Base-by-base conservation (phyloP, 805 yeast species). In the Starmerella tilneyi region DNA sequence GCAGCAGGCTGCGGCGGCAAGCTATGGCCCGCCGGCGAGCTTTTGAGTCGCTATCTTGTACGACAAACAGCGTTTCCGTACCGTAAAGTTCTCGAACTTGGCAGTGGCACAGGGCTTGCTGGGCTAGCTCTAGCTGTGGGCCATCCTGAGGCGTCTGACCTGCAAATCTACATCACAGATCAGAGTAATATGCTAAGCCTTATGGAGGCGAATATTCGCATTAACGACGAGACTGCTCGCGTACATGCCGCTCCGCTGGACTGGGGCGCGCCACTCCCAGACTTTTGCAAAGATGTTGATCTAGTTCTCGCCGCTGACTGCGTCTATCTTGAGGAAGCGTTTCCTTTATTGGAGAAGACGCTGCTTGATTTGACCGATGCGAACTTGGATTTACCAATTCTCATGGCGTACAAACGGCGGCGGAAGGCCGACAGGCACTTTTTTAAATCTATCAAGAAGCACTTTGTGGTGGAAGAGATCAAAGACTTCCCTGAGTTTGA, bases 1-100 rank as follows among this genome's bases (percentile, higher is more conserved):
- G 73, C 68, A 1, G 57, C 68, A 5, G 81, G 81, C 2, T 76
- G 80, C 57, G 81, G 81, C n/a, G 81, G 81, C 3, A 71, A 73
- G 46, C 63, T 75, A 4, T 75, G 81, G 81, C 66, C 76, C 2
- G 78, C 80, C 9, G 81, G 80, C 15, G 76, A 74, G 44, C 60
- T 74, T 37, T 60, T 75, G 16, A 66, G 77, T 12, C 62, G 70
- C 31, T 75, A 73, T 47, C 49, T 73, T 47, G 55, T 59, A 36
- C 48, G 61, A 13, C 56, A 61, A 19, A 60, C 63, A 1, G 39
- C 48, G 1, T 27, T 42, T 1, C 47, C 43, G 5, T 43, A 47
- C 26, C 47, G 47, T 13, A 63, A 63, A 28, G 63, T 74, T 4
- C 54, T 75, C 11, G 81, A 75, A 50, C 59, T 75, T 15, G 81